Percentiles rank a stretch among this genome's conserved stretches.
phyloP scores from a whole-genome alignment of 805 yeast species.

The Candida schatavii region DNA sequence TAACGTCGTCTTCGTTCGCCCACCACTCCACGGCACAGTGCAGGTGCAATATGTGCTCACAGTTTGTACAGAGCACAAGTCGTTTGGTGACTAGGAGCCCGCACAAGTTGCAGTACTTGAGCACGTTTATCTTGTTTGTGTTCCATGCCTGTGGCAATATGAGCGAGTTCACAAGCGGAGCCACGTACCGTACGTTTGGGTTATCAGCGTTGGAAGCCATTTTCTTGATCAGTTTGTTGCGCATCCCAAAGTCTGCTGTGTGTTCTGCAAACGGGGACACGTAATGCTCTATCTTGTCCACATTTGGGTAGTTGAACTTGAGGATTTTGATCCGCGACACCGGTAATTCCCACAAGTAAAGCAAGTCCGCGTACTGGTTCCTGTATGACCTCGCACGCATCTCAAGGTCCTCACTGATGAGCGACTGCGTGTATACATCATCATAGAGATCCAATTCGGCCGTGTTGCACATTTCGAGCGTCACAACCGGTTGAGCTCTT shows the following conservation, averaged over 20 bases:
- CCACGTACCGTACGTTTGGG: conserved; percentile 19
- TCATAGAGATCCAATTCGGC: conserved; percentile 44
- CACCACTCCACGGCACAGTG: conserved; percentile 84
- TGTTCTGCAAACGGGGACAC: conserved; percentile 30
- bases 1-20: conserved; percentile 29
- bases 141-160: conserved; percentile 28
- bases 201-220: conserved; percentile 11
- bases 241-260: conserved; percentile 31
- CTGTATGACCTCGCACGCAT: conserved; percentile 45
- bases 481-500: conserved; percentile 29
- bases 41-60: conserved; percentile 79
- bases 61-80: conserved; percentile 63
- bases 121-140: conserved; percentile 17
- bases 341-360: conserved; percentile 81
- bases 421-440: conserved; percentile 36
- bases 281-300: conserved; percentile 9
- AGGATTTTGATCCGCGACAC: conserved; percentile 75
- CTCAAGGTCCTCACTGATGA: conserved; percentile 39
- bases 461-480: conserved; percentile 46
- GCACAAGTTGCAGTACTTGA: conserved; percentile 64
- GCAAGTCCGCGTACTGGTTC: conserved; percentile 70
- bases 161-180: conserved; percentile 13
- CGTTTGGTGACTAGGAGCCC: conserved; percentile 56
- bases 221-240: conserved; percentile 13
- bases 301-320: conserved; percentile 55